phyloP scores from a whole-genome alignment of 2,329 filamentous ascomycete species.

The Curvularia verruculosa region DNA sequence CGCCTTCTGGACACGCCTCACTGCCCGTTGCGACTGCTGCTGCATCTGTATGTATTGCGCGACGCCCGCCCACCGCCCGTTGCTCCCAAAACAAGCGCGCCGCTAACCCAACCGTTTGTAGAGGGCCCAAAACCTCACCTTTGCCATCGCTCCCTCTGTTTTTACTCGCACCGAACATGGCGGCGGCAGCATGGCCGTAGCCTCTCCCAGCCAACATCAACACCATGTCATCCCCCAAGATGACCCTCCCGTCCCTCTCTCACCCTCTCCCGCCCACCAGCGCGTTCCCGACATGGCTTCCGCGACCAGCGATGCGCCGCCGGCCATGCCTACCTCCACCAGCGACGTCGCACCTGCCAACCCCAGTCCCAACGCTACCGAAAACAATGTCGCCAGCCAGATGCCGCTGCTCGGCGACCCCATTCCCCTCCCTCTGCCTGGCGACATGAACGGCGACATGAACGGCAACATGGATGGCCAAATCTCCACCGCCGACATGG shows the following conservation, averaged over 20 bases:
- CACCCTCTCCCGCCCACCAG: constrained; percentile 32
- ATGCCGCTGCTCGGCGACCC: constrained; percentile 30
- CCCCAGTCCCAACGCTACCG: constrained; percentile 8
- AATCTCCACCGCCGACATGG: not conserved
- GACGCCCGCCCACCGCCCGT: constrained; percentile 5
- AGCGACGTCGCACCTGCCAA: constrained; percentile 24
- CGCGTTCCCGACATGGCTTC: constrained; percentile 17
- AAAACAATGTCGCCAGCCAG: constrained; percentile 11
- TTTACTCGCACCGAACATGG: constrained; percentile 32
- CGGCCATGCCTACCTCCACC: constrained; percentile 15
- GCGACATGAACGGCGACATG: not conserved
- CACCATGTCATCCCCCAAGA: constrained; percentile 33
- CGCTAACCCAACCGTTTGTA: constrained; percentile 27
- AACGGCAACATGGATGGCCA: constrained; percentile 2
- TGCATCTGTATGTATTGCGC: constrained; percentile 16
- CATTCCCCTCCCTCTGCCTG: constrained; percentile 27
- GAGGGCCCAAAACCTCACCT: constrained; percentile 16
- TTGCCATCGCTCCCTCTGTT: not conserved
- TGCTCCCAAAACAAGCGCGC: constrained; percentile 13
- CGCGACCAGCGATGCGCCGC: constrained; percentile 25
- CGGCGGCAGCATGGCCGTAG: constrained; percentile 43
- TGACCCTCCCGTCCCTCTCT: constrained; percentile 29
- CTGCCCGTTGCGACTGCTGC: not conserved
- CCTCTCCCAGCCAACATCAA: constrained; percentile 26
- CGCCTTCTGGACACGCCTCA: not conserved